These are phyloP conservation scores for Fraxinus americana DNA, from an alignment of 257 asterid species.

Conservation along the genomic window DNA sequence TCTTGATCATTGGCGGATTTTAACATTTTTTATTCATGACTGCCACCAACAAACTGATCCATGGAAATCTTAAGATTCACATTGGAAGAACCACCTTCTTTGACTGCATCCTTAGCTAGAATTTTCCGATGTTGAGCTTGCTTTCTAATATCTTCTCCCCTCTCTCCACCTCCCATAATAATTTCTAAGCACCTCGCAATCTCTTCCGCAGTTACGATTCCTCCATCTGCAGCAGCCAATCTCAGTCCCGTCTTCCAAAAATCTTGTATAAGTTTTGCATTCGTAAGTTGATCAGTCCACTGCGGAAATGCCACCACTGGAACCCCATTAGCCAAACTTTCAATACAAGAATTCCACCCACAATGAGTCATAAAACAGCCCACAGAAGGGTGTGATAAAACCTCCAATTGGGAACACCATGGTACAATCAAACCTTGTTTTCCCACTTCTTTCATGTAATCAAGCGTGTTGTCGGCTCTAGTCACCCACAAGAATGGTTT, in stretches of 20 bases:
- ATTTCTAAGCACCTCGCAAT: constrained; percentile 38
- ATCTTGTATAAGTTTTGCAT: constrained; percentile 53
- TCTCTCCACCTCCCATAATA: constrained; percentile 31
- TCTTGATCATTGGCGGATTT: no score
- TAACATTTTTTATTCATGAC: no score
- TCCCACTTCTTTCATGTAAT: constrained; percentile 15
- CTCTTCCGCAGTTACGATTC: constrained; percentile 30
- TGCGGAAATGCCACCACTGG: constrained; percentile 48
- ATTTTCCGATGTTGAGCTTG: no score
- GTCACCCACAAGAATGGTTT: constrained; percentile 42
- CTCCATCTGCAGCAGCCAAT: constrained; percentile 1
- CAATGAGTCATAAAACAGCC: constrained; percentile 35
- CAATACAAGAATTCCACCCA: constrained; percentile 36
- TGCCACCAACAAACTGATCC: constrained; percentile 14
- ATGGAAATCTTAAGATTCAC: constrained; percentile 39
- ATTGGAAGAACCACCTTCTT: constrained; percentile 37
- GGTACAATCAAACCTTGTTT: constrained; percentile 27
- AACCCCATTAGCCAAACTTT: constrained; percentile 35
- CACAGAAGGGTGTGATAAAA: constrained; percentile 26
- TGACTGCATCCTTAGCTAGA: constrained; percentile 22
- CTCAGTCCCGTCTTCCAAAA: constrained; percentile 48
- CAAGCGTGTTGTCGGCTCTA: constrained; percentile 17
- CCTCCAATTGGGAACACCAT: constrained; percentile 37
- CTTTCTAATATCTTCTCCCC: constrained; percentile 28
- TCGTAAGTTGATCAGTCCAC: constrained; percentile 54